These are phyloP conservation scores for Coniochaeta sp. DNA, from an alignment of 2,329 filamentous ascomycete genomes.

Conservation along the genomic window DNA sequence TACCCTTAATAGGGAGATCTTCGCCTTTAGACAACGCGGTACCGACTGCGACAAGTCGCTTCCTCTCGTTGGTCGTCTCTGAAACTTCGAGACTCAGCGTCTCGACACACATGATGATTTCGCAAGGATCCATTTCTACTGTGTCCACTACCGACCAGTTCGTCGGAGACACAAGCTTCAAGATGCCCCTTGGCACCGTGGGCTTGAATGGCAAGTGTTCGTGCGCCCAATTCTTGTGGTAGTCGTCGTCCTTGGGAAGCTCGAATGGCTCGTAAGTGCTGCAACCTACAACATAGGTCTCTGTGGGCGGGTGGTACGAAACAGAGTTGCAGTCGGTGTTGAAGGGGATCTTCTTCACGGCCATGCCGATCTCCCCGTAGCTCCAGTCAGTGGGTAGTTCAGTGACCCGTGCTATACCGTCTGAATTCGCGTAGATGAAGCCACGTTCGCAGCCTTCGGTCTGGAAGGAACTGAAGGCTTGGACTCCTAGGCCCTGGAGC, in stretches of 20 bases:
- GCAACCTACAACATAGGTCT: conserved; percentile 71
- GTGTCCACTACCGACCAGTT: conserved; percentile 76
- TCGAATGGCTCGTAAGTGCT: conserved; percentile 65
- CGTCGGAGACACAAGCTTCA: conserved; percentile 73
- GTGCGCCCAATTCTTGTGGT: conserved; percentile 71
- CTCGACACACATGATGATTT: conserved; percentile 75
- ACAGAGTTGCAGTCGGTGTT: conserved; percentile 65
- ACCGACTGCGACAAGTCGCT: conserved; percentile 74
- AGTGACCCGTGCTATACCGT: conserved; percentile 67
- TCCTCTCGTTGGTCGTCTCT: conserved; percentile 81
- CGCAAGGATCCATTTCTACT: conserved; percentile 63
- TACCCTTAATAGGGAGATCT: conserved; percentile 77
- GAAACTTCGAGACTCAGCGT: conserved; percentile 83
- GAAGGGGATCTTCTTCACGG: conserved; percentile 64
- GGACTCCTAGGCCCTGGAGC: conserved; percentile 60
- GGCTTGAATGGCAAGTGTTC: conserved; percentile 63
- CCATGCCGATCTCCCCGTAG: conserved; percentile 69
- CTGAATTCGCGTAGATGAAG: conserved; percentile 72
- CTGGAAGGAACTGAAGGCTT: conserved; percentile 69
- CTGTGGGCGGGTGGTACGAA: conserved; percentile 67
- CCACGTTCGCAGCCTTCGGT: conserved; percentile 71
- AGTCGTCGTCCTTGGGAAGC: conserved; percentile 78
- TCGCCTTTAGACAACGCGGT: conserved; percentile 84
- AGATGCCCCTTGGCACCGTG: conserved; percentile 58
- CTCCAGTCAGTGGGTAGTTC: conserved; percentile 61